Conservation (phyloP, 2,329 filamentous ascomycete genomes). For the Diaporthe destruens region DNA sequence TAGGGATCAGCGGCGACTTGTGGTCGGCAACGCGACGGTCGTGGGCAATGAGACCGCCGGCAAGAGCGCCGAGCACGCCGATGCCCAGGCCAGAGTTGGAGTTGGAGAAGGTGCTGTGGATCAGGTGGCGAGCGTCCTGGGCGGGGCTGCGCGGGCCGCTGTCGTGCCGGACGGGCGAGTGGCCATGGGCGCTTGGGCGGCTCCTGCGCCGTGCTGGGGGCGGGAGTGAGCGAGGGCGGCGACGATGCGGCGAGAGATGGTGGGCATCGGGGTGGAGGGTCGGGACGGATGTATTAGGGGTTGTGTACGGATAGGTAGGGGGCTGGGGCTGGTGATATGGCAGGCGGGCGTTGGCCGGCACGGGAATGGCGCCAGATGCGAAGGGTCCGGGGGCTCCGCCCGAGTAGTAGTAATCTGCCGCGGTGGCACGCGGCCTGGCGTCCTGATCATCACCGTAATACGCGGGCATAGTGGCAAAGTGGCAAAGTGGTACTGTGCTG, state of each 20-base stretch:
- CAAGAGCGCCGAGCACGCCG: slow-evolving; percentile 65
- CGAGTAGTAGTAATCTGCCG: slow-evolving; percentile 8
- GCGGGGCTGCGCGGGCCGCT: slow-evolving; percentile 51
- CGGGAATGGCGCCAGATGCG: slow-evolving; percentile 5
- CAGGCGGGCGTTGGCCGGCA: slow-evolving; percentile 25
- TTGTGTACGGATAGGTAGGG: slow-evolving; percentile 42
- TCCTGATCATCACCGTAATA: slow-evolving; percentile 18
- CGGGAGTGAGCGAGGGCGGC: slow-evolving; percentile 43
- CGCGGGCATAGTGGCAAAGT: slow-evolving; percentile 4
- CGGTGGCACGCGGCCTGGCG: not conserved
- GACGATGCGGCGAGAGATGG: slow-evolving; percentile 19
- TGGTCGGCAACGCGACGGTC: slow-evolving; percentile 48
- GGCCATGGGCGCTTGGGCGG: slow-evolving; percentile 41
- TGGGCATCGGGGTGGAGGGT: slow-evolving; percentile 32
- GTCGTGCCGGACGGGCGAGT: slow-evolving; percentile 43
- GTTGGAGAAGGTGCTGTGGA: slow-evolving; percentile 62
- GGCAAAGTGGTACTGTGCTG: not conserved
- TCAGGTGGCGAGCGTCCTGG: slow-evolving; percentile 55
- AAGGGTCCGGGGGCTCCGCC: slow-evolving; percentile 6
- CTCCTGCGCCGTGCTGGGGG: slow-evolving; percentile 38
- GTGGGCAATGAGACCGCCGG: slow-evolving; percentile 66
- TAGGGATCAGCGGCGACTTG: slow-evolving; percentile 58
- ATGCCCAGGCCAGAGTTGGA: slow-evolving; percentile 63
- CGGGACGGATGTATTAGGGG: slow-evolving; percentile 37
- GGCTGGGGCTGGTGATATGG: slow-evolving; percentile 62